Evolutionary conservation across 257 asterid genomes (phyloP).

Genomic region (Vinca minor): DNA sequence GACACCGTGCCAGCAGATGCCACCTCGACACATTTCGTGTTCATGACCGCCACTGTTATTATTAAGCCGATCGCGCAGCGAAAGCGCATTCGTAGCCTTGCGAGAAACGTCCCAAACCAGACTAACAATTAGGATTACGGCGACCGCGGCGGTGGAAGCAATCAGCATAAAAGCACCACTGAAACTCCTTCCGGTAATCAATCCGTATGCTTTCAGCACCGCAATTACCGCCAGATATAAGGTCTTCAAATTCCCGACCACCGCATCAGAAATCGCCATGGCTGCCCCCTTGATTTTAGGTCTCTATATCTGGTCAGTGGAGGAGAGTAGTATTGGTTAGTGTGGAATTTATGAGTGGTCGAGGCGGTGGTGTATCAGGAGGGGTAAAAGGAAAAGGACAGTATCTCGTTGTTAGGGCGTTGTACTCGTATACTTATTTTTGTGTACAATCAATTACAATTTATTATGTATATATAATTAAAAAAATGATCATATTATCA

Average conservation of each 20-base stretch:
- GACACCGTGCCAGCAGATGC: slow-evolving; percentile 98
- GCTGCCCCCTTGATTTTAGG: too few species aligned
- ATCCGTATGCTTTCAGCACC: slow-evolving; percentile 67
- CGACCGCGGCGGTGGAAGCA: slow-evolving; percentile 63
- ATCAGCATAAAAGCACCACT: slow-evolving; percentile 62
- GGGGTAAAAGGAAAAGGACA: background rate
- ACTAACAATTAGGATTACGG: slow-evolving; percentile 39
- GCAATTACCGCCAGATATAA: slow-evolving; percentile 57
- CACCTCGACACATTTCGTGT: slow-evolving; percentile 84
- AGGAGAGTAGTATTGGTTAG: too few species aligned
- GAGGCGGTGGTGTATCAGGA: background rate
- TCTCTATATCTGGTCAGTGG: too few species aligned
- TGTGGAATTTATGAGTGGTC: background rate
- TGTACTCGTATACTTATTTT: too few species aligned
- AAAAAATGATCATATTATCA: too few species aligned
- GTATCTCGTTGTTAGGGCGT: background rate
- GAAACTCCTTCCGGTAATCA: slow-evolving; percentile 62
- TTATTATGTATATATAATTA: too few species aligned
- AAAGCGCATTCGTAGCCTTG: slow-evolving; percentile 55
- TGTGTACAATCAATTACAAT: too few species aligned
- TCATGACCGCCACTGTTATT: slow-evolving; percentile 12
- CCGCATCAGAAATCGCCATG: slow-evolving; percentile 89
- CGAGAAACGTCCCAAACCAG: slow-evolving; percentile 84
- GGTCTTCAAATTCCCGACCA: slow-evolving; percentile 61
- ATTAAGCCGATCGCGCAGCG: slow-evolving; percentile 14